Base-by-base conservation (phyloP, 306 rosid genomes). In the Chamaecrista fasciculata region DNA sequence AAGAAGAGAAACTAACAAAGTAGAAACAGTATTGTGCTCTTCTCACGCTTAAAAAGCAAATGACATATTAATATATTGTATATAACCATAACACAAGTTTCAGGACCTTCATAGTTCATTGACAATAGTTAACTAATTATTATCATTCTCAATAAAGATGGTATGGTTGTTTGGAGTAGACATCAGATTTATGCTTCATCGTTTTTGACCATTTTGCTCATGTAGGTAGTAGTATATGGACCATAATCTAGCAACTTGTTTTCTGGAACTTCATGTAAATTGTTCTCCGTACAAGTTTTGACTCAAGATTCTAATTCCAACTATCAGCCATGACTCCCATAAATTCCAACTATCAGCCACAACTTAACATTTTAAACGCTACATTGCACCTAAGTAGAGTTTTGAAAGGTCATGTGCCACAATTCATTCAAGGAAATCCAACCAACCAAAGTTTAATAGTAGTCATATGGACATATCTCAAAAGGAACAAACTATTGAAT, bases 231-330 rank as follows among this genome's bases (percentile, higher is more conserved):
- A 16, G n/a, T n/a, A n/a, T n/a, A 9, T n/a, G 8, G 48, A 55
- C 26, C 39, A 34, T 20, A 64, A 12, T 55, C 53, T 29, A 66
- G 70, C 0, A 19, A 56, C 43, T 67, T 31, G 24, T 59, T 66
- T 59, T 52, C 52, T 39, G n/a, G 51, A 46, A 62, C 57, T 56
- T 58, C 47, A 25, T 62, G 31, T 10, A 55, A 6, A 6, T 56
- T 31, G 42, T n/a, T 36, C 72, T 40, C n/a, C 0, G 15, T 49
- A 60, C 34, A 69, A 60, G 40, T 58, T 67, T 37, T 3, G 0
- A 56, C 46, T 57, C 18, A 34, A 28, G 39, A 74, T 46, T 74
- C 64, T 46, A 19, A 53, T 37, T 49, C 53, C 36, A 58, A 24
- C 57, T 29, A 21, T 34, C 6, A 44, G 42, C 68, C 15, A 24